Conservation (phyloP, 2,329 filamentous ascomycete species). For the Podosphaera aphanis region DNA sequence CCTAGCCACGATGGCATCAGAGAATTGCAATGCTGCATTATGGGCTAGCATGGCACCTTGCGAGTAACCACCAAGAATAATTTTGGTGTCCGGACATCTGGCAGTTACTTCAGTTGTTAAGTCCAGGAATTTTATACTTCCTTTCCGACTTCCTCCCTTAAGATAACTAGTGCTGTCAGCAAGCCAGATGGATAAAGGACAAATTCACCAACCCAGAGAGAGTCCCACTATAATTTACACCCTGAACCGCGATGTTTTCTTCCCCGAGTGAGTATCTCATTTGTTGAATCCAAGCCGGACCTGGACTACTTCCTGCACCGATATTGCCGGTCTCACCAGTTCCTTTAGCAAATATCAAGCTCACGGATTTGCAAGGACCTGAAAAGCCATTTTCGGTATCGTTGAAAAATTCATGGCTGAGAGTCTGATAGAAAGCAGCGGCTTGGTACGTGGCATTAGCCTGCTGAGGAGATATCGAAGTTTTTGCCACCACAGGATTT, state of each 20-base stretch:
- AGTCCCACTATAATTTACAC: constrained; percentile 1
- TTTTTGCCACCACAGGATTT: background rate
- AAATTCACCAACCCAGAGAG: background rate
- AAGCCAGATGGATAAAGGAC: background rate
- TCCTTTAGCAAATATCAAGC: constrained; percentile 1
- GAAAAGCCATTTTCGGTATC: background rate
- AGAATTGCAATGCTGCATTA: background rate
- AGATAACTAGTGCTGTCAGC: background rate
- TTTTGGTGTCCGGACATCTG: background rate
- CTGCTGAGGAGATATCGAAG: background rate
- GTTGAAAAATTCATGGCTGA: background rate
- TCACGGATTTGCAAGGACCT: constrained; percentile 1
- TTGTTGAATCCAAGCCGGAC: background rate
- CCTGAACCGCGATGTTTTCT: constrained; percentile 1
- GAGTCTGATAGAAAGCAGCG: background rate
- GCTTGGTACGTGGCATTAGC: background rate
- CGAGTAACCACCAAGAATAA: constrained; percentile 1
- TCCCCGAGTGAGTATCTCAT: background rate
- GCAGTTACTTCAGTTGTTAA: background rate
- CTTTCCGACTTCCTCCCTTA: background rate
- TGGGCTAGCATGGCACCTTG: constrained; percentile 1
- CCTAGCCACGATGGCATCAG: background rate
- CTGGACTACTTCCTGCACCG: constrained; percentile 1
- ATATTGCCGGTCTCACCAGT: constrained; percentile 1
- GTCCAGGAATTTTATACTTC: background rate